Evolutionary conservation across 2,329 filamentous ascomycete genomes (phyloP).

Genomic region (Xylariaceae sp.): DNA sequence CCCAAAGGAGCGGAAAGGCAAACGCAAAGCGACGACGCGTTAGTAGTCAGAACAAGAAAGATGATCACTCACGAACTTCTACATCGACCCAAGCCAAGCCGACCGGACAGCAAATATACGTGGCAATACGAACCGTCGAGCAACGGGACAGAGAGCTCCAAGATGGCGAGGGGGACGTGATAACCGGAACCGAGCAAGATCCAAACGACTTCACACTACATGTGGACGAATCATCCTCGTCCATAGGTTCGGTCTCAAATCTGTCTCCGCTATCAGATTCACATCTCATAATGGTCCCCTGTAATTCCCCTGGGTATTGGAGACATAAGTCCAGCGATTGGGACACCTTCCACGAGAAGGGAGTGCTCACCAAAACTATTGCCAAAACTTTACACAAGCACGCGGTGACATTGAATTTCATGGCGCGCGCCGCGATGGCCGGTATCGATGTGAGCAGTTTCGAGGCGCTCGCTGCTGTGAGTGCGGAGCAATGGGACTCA

Average conservation of each 20-base stretch:
- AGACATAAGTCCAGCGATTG: too few species aligned
- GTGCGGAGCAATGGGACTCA: not conserved
- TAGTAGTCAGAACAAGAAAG: constrained; percentile 1
- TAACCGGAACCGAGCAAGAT: not conserved
- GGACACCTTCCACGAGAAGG: too few species aligned
- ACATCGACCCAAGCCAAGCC: not conserved
- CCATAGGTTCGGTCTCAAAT: too few species aligned
- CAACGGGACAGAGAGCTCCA: not conserved
- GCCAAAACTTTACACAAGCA: not conserved
- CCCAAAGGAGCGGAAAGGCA: not conserved
- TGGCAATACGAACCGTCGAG: constrained; percentile 5
- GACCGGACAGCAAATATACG: not conserved
- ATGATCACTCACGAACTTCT: too few species aligned
- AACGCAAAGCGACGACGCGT: constrained; percentile 4
- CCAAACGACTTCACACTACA: too few species aligned
- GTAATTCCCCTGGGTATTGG: too few species aligned
- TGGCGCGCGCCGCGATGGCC: constrained; percentile 3
- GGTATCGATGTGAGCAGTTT: constrained; percentile 1
- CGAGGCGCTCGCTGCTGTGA: constrained; percentile 7
- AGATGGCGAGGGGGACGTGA: not conserved
- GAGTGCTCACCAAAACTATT: too few species aligned
- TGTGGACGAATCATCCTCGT: too few species aligned
- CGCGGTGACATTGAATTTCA: constrained; percentile 12
- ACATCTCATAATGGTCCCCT: too few species aligned
- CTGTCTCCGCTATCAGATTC: too few species aligned